Conservation (phyloP, 2,329 filamentous ascomycete genomes). For the Stagonosporopsis rhizophila region DNA sequence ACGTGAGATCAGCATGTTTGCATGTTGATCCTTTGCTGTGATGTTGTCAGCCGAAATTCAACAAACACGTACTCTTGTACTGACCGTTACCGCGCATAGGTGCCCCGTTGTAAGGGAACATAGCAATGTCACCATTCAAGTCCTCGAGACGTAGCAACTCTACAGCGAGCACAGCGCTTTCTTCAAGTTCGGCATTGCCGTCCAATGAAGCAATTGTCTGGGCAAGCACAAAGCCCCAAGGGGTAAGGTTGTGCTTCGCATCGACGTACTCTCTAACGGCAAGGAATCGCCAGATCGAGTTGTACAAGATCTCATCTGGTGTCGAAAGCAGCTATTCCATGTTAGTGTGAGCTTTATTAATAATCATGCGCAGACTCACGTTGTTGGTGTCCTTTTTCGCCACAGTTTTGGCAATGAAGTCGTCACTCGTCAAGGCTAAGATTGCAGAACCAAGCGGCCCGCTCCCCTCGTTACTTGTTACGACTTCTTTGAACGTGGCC, state of each 20-base stretch:
- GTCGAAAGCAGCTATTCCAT: slow-evolving; percentile 59
- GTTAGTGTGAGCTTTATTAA: slow-evolving; percentile 11
- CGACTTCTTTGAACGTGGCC: slow-evolving; percentile 57
- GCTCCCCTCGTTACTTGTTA: slow-evolving; percentile 32
- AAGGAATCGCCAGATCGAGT: slow-evolving; percentile 86
- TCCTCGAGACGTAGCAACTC: slow-evolving; percentile 83
- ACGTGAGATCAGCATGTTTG: slow-evolving; percentile 83
- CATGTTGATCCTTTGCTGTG: slow-evolving; percentile 74
- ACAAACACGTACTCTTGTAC: not conserved
- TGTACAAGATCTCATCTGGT: slow-evolving; percentile 75
- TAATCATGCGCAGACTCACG: slow-evolving; percentile 23
- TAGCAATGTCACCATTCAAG: slow-evolving; percentile 71
- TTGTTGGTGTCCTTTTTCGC: slow-evolving; percentile 59
- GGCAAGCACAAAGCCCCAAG: slow-evolving; percentile 79
- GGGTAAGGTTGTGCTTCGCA: slow-evolving; percentile 77
- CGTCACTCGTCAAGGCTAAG: slow-evolving; percentile 70
- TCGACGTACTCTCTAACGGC: slow-evolving; percentile 88
- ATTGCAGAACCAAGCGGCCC: slow-evolving; percentile 58
- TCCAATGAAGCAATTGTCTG: slow-evolving; percentile 71
- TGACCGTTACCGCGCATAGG: slow-evolving; percentile 61
- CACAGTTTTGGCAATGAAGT: slow-evolving; percentile 74
- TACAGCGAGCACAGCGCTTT: slow-evolving; percentile 81
- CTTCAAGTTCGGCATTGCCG: slow-evolving; percentile 67
- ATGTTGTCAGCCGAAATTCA: slow-evolving; percentile 25
- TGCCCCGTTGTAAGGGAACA: slow-evolving; percentile 65